Conservation (phyloP, 768 basidiomycete genomes). For the Tulasnella sp. region DNA sequence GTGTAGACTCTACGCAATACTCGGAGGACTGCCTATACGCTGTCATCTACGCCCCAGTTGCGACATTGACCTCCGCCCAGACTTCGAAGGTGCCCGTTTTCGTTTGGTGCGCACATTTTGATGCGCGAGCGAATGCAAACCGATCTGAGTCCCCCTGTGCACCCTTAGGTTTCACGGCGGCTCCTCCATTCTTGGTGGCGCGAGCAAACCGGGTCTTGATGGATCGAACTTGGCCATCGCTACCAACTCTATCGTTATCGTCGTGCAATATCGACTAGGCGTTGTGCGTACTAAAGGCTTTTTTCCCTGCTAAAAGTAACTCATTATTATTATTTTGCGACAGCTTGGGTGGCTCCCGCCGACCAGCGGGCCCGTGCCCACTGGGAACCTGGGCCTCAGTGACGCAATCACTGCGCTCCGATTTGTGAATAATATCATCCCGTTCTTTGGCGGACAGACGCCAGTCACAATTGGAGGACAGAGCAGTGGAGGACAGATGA, state of each 20-base stretch:
- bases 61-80: slow-evolving; percentile 23
- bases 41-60: slow-evolving; percentile 55
- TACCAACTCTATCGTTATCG: slow-evolving; percentile 66
- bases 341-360: slow-evolving; percentile 71
- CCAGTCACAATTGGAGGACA: slow-evolving; percentile 75
- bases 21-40: slow-evolving; percentile 76
- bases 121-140: background rate
- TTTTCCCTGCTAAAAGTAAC: too few relatives aligned
- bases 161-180: slow-evolving; percentile 71
- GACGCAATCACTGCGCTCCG: slow-evolving; percentile 56
- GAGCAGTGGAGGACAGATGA: slow-evolving; percentile 67
- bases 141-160: background rate
- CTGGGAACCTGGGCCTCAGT: slow-evolving; percentile 60
- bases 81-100: slow-evolving; percentile 38
- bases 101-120: slow-evolving; percentile 40
- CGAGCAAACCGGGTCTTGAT: slow-evolving; percentile 61
- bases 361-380: slow-evolving; percentile 31
- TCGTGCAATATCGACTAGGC: slow-evolving; percentile 78
- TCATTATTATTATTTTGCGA: background rate
- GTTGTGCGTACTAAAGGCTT: slow-evolving; percentile 48
- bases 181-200: slow-evolving; percentile 62
- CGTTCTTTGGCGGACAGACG: slow-evolving; percentile 53
- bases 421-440: slow-evolving; percentile 47
- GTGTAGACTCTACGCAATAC: slow-evolving; percentile 35
- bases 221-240: slow-evolving; percentile 62